Evolutionary conservation across 805 yeast species (phyloP).

Genomic region (Wickerhamia fluorescens): DNA sequence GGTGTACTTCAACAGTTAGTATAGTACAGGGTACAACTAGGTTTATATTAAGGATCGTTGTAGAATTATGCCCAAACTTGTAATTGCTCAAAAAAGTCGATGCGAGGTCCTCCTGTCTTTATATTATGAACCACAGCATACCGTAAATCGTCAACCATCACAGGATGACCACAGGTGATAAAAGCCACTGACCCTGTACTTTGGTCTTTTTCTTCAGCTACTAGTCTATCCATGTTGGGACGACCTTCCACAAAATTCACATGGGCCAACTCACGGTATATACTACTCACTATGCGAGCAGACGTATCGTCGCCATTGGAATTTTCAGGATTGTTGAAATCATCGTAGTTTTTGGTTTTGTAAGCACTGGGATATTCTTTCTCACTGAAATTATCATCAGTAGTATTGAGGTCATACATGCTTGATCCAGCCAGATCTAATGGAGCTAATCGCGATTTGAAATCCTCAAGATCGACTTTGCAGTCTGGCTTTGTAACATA

Average conservation of each 20-base stretch:
- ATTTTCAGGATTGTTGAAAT: conserved; percentile 1
- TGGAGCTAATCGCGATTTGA: conserved; percentile 1
- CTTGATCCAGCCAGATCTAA: conserved; percentile 1
- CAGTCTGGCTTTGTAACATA: conserved; percentile 22
- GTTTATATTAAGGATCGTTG: no score
- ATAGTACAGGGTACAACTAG: no score
- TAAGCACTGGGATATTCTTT: not conserved
- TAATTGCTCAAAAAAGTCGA: conserved; percentile 69
- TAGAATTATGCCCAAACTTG: conserved; percentile 63
- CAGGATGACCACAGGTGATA: conserved; percentile 57
- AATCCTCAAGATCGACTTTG: conserved; percentile 1
- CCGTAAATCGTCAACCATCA: conserved; percentile 52
- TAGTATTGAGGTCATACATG: not conserved
- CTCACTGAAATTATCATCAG: not conserved
- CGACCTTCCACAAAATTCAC: conserved; percentile 22
- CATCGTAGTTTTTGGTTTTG: conserved; percentile 1
- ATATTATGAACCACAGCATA: conserved; percentile 37
- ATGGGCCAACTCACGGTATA: conserved; percentile 10
- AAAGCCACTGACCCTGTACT: conserved; percentile 43
- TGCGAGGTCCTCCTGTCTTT: conserved; percentile 32
- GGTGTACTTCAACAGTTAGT: no score
- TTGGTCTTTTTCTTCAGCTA: conserved; percentile 28
- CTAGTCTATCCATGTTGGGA: conserved; percentile 38
- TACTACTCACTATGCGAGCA: conserved; percentile 1
- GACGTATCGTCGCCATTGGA: conserved; percentile 1